phyloP scores from a whole-genome alignment of 345 rosid genomes.

The Hevea brasiliensis region DNA sequence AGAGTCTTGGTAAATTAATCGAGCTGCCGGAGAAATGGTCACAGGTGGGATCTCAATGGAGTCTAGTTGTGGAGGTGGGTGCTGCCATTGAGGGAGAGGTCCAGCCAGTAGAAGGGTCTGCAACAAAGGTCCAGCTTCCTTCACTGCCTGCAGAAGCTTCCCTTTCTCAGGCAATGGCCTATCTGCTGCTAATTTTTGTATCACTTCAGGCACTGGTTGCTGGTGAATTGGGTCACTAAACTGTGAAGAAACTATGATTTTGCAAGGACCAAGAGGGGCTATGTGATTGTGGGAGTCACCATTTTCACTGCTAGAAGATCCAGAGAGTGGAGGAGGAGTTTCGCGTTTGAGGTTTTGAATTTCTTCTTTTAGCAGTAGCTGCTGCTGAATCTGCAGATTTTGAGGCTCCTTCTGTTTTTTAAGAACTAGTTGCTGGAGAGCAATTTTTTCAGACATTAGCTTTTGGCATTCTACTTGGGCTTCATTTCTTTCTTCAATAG shows the following conservation, averaged over 20 bases:
- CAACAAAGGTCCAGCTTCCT: slow-evolving; percentile 70
- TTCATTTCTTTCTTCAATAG: slow-evolving; percentile 47
- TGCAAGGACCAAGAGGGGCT: background rate
- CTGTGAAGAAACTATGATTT: slow-evolving; percentile 17
- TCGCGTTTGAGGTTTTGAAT: slow-evolving; percentile 13
- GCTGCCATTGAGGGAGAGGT: slow-evolving; percentile 78
- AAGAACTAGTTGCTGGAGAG: slow-evolving; percentile 21
- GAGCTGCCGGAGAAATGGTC: slow-evolving; percentile 38
- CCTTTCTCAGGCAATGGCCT: slow-evolving; percentile 63
- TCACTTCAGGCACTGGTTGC: slow-evolving; percentile 15
- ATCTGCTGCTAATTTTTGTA: slow-evolving; percentile 35
- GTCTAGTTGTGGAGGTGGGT: slow-evolving; percentile 66
- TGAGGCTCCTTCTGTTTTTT: slow-evolving; percentile 13
- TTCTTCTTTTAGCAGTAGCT: slow-evolving; percentile 15
- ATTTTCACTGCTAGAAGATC: slow-evolving; percentile 35
- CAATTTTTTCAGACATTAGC: slow-evolving; percentile 37
- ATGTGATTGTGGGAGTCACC: slow-evolving; percentile 20
- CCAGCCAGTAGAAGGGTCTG: slow-evolving; percentile 70
- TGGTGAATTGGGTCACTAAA: slow-evolving; percentile 11
- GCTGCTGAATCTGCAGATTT: slow-evolving; percentile 9
- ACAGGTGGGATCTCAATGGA: slow-evolving; percentile 66
- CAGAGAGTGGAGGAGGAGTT: slow-evolving; percentile 20
- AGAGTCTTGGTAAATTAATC: slow-evolving; percentile 28
- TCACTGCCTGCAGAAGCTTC: slow-evolving; percentile 64
- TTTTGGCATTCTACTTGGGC: slow-evolving; percentile 36